Conservation (phyloP, 495 filamentous ascomycete species). For the Thozetella sp. region DNA sequence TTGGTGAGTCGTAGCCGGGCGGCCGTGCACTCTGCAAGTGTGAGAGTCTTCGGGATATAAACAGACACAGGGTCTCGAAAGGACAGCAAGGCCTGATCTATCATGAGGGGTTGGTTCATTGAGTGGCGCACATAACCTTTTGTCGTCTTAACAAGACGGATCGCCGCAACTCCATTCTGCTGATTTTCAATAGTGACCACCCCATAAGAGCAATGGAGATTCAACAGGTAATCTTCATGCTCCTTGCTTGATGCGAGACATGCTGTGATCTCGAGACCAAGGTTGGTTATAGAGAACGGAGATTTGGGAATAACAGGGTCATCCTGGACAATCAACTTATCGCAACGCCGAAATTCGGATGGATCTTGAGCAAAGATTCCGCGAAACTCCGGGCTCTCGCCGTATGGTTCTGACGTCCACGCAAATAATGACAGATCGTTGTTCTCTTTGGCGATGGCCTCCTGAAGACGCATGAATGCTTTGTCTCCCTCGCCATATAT, state of each 20-base stretch:
- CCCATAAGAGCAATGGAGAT: background rate
- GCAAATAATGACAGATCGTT: conserved; percentile 15
- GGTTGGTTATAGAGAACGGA: background rate
- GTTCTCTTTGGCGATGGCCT: conserved; percentile 9
- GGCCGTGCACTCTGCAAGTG: background rate
- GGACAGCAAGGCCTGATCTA: background rate
- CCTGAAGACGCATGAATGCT: conserved; percentile 17
- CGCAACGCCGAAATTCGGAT: background rate
- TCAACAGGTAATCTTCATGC: background rate
- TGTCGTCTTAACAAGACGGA: background rate
- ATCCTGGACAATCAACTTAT: background rate
- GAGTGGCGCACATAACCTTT: background rate
- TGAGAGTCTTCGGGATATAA: background rate
- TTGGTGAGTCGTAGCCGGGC: background rate
- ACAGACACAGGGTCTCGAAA: background rate
- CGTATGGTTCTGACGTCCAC: conserved; percentile 12
- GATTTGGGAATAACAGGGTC: background rate
- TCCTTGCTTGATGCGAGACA: background rate
- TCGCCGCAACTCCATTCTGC: background rate
- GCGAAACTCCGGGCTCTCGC: background rate
- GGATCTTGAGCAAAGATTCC: background rate
- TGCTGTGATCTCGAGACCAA: background rate
- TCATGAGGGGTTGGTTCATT: background rate
- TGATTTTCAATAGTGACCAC: background rate
- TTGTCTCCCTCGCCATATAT: conserved; percentile 16